Base-by-base conservation (phyloP, 805 yeast species). In the Candida ulmi region DNA sequence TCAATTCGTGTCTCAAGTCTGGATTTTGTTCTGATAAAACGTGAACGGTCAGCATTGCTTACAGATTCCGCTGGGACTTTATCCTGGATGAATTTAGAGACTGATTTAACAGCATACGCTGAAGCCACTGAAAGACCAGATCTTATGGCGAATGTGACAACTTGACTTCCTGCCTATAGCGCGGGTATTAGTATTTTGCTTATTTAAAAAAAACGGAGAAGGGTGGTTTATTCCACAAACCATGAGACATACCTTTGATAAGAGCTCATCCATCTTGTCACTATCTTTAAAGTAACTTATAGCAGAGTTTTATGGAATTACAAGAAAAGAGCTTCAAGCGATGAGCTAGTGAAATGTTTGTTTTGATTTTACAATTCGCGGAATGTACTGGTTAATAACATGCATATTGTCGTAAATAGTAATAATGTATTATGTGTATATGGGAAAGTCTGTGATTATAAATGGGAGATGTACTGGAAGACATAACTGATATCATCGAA, bases 381-480 rank as follows among this genome's bases (percentile, higher is more conserved):
- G n/a, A n/a, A n/a, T n/a, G n/a, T n/a, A n/a, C n/a, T n/a, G n/a
- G n/a, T n/a, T n/a, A n/a, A n/a, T n/a, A n/a, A n/a, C n/a, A n/a
- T n/a, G n/a, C n/a, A n/a, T n/a, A n/a, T n/a, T n/a, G n/a, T n/a
- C n/a, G n/a, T n/a, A n/a, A n/a, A n/a, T n/a, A n/a, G n/a, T n/a
- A n/a, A n/a, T n/a, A n/a, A n/a, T n/a, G n/a, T n/a, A n/a, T n/a
- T n/a, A n/a, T n/a, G n/a, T n/a, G n/a, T n/a, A n/a, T n/a, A n/a
- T n/a, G n/a, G n/a, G n/a, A n/a, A n/a, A n/a, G n/a, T n/a, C n/a
- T n/a, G n/a, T n/a, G n/a, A n/a, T 19, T 36, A 56, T 30, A 56
- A 49, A 61, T 91, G 98, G 1, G 97, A 90, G 25, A 91, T 80
- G 58, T 91, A 91, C 61, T 93, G 97, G 67, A 93, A 93, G 4